phyloP scores from a whole-genome alignment of 1,284 basidiomycete species.

The Tilletia horrida region DNA sequence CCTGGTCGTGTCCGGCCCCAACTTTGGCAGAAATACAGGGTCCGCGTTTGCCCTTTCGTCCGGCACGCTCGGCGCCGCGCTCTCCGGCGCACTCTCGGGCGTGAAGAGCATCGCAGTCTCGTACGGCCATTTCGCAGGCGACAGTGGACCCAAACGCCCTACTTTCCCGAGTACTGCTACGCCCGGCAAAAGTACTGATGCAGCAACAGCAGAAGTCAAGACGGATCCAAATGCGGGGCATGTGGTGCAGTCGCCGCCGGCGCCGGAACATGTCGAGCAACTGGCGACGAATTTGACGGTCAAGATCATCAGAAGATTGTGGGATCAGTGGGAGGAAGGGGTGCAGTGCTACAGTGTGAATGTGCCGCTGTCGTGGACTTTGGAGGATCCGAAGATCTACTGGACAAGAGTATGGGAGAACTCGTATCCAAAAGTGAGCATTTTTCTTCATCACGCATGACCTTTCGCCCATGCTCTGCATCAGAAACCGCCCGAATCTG shows the following conservation, averaged over 20 bases:
- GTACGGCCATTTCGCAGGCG: constrained; percentile 44
- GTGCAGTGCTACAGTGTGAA: constrained; percentile 49
- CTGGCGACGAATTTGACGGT: constrained; percentile 33
- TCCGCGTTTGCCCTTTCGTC: constrained; percentile 50
- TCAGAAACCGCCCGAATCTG: no score
- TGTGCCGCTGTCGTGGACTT: constrained; percentile 45
- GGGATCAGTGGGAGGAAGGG: constrained; percentile 39
- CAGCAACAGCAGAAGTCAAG: constrained; percentile 25
- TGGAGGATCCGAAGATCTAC: constrained; percentile 37
- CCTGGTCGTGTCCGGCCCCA: constrained; percentile 52
- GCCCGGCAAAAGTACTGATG: not conserved
- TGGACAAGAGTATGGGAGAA: constrained; percentile 51
- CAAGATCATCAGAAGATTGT: constrained; percentile 37
- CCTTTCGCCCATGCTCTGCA: no score
- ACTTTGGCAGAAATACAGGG: constrained; percentile 53
- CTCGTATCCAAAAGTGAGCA: constrained; percentile 23
- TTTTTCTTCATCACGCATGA: no score
- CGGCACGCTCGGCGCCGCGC: constrained; percentile 50
- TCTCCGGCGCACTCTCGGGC: constrained; percentile 44
- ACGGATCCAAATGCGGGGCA: constrained; percentile 9
- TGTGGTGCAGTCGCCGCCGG: constrained; percentile 5
- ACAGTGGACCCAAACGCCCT: not conserved
- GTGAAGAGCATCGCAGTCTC: constrained; percentile 43
- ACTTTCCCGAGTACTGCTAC: not conserved
- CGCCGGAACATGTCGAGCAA: constrained; percentile 20